A percentile compares a stretch with the other conserved stretches of the same genome.
Conservation (phyloP, 2,329 filamentous ascomycete species). For the Macrophomina tecta region DNA sequence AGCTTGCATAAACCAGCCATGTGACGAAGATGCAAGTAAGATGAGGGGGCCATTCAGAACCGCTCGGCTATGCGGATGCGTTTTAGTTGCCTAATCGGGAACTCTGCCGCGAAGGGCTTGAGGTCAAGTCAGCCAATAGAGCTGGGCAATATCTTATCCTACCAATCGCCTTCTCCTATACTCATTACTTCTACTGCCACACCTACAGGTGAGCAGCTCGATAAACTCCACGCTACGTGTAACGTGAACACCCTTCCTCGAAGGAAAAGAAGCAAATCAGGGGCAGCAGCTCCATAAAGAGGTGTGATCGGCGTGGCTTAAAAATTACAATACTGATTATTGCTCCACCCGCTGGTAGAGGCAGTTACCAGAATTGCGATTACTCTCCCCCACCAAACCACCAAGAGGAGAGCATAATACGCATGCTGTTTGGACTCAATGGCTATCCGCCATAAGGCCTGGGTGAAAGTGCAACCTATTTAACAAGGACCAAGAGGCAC, state of each 20-base stretch:
- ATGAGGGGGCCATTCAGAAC: constrained; percentile 9
- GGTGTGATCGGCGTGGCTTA: too few relatives aligned
- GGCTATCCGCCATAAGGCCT: too few relatives aligned
- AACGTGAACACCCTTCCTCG: neutral
- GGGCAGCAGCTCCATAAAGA: too few relatives aligned
- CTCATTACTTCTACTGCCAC: neutral
- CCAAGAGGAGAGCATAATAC: too few relatives aligned
- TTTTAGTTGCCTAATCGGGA: constrained; percentile 4
- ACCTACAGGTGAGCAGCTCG: constrained; percentile 17
- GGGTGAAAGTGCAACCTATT: too few relatives aligned
- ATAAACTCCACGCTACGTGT: constrained; percentile 17
- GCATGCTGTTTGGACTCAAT: too few relatives aligned
- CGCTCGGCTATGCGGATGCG: constrained; percentile 11
- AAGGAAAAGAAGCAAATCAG: neutral
- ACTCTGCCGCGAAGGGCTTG: constrained; percentile 8
- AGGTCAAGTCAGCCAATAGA: neutral
- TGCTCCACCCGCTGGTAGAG: too few relatives aligned
- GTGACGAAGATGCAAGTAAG: constrained; percentile 11
- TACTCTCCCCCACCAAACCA: too few relatives aligned
- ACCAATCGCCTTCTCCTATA: neutral
- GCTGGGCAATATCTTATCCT: neutral
- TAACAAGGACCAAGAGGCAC: too few relatives aligned
- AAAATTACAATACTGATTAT: too few relatives aligned
- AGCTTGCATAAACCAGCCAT: constrained; percentile 15
- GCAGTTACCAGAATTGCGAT: too few relatives aligned